These are phyloP conservation scores for Graphiopsis chlorocephala DNA, from an alignment of 2,329 filamentous ascomycete genomes.

Conservation along the genomic window DNA sequence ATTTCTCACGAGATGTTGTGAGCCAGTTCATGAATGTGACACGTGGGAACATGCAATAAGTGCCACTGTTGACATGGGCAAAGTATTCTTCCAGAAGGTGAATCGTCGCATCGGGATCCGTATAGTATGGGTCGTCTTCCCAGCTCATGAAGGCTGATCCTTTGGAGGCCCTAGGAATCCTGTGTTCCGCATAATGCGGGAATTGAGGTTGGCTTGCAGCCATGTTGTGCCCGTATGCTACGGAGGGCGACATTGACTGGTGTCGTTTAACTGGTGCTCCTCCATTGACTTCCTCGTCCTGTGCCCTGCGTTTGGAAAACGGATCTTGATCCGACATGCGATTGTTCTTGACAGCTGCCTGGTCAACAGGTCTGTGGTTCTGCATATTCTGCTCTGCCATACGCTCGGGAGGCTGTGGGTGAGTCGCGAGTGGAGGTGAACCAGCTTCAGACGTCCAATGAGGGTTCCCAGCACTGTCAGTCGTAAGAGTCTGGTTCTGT, in stretches of 20 bases:
- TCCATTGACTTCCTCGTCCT: slow-evolving; percentile 26
- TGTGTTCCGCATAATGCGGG: not conserved
- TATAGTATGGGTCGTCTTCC: slow-evolving; percentile 54
- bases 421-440: slow-evolving; percentile 24
- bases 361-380: not conserved
- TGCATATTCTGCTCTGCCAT: slow-evolving; percentile 21
- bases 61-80: slow-evolving; percentile 52
- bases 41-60: slow-evolving; percentile 57
- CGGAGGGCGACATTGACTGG: slow-evolving; percentile 29
- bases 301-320: slow-evolving; percentile 27
- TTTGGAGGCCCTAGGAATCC: not conserved
- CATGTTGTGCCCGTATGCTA: not conserved
- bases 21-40: slow-evolving; percentile 56
- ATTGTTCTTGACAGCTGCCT: not conserved
- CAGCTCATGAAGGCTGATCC: slow-evolving; percentile 28
- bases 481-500: slow-evolving; percentile 26
- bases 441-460: slow-evolving; percentile 20
- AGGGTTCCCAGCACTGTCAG: slow-evolving; percentile 23
- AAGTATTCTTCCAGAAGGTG: slow-evolving; percentile 58
- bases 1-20: slow-evolving; percentile 46
- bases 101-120: slow-evolving; percentile 48
- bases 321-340: slow-evolving; percentile 24
- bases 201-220: not conserved
- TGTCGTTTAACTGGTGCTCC: slow-evolving; percentile 29
- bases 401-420: slow-evolving; percentile 7